phyloP scores from a whole-genome alignment of 305 asterid genomes.

The Euphrasia arctica region DNA sequence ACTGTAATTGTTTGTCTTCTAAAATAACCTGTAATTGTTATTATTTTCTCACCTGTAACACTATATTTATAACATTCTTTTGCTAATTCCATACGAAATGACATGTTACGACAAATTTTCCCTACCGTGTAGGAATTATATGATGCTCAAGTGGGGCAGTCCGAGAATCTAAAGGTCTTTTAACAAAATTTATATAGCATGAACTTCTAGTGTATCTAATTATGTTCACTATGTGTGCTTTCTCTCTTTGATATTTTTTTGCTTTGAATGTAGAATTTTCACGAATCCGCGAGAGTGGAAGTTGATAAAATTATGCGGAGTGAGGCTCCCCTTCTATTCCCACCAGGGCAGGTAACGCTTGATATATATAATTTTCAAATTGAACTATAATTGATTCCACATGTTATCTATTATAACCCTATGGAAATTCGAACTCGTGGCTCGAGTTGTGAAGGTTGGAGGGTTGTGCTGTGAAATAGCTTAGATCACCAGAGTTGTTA shows the following conservation, averaged over 20 bases:
- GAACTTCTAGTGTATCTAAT: not conserved
- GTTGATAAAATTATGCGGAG: conserved; percentile 84
- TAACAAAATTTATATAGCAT: not conserved
- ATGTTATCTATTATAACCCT: not conserved
- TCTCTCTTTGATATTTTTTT: conserved; percentile 10
- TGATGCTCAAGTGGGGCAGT: conserved; percentile 27
- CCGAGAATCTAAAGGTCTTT: conserved; percentile 43
- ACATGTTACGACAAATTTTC: conserved; percentile 20
- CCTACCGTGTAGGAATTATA: conserved; percentile 38
- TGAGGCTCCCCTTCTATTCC: conserved; percentile 78
- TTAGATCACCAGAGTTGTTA: conserved; percentile 4
- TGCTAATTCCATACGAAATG: conserved; percentile 7
- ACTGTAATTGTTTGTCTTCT: conserved; percentile 14
- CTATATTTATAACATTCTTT: not conserved
- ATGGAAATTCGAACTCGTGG: not conserved
- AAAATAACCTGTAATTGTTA: not conserved
- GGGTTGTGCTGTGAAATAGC: conserved; percentile 4
- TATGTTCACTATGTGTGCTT: conserved; percentile 4
- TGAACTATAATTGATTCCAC: not conserved
- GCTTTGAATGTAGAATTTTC: conserved; percentile 44
- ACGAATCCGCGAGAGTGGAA: conserved; percentile 64
- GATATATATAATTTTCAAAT: not conserved
- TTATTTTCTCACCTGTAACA: conserved; percentile 10
- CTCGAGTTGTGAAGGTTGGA: not conserved
- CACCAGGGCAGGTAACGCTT: conserved; percentile 83